Evolutionary conservation across 2,329 filamentous ascomycete species (phyloP).

Genomic region (Nigrospora sphaerica): DNA sequence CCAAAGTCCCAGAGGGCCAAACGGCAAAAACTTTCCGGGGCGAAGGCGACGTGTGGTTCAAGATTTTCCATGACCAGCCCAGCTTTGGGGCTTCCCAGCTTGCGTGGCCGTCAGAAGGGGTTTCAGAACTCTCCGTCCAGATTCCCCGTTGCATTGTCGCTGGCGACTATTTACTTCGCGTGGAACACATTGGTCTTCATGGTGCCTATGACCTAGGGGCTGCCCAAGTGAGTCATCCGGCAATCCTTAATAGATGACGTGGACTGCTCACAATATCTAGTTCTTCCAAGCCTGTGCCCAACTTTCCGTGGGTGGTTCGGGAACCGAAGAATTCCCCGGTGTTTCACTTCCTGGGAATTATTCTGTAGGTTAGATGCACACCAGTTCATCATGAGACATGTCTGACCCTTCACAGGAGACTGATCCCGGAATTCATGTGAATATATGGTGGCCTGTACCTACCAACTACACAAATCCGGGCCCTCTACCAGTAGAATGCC

Average conservation of each 20-base stretch:
- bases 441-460: conserved; percentile 18
- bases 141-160: conserved; percentile 22
- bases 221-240: conserved; percentile 15
- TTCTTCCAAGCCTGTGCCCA: conserved; percentile 23
- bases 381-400: neutral
- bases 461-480: conserved; percentile 19
- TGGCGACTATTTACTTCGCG: conserved; percentile 26
- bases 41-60: conserved; percentile 20
- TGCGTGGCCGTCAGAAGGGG: conserved; percentile 11
- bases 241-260: neutral
- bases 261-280: conserved; percentile 7
- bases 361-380: conserved; percentile 8
- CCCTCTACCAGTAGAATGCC: conserved; percentile 4
- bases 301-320: conserved; percentile 19
- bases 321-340: conserved; percentile 17
- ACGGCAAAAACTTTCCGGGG: conserved; percentile 18
- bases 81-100: conserved; percentile 10
- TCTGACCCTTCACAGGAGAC: conserved; percentile 9
- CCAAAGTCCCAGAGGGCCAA: conserved; percentile 15
- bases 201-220: conserved; percentile 16
- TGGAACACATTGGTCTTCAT: conserved; percentile 26
- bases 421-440: conserved; percentile 18
- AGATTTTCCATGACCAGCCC: conserved; percentile 20
- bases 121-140: conserved; percentile 14
- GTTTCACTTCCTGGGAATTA: conserved; percentile 19